A percentile compares a stretch with the other conserved stretches of the same genome.
Evolutionary conservation across 345 rosid species (phyloP).

Genomic region (Ricinus communis): DNA sequence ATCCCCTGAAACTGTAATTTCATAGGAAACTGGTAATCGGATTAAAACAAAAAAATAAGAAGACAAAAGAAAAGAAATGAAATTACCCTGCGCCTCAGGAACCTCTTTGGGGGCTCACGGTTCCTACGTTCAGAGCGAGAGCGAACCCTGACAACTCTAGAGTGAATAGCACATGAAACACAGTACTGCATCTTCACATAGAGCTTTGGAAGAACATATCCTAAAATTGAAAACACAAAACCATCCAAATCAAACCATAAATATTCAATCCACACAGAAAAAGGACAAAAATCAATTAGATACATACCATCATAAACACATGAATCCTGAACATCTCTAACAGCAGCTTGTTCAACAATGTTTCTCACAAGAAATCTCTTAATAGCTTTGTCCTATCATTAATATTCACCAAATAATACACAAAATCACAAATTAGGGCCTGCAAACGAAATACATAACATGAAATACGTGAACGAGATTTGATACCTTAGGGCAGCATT

Average conservation of each 20-base stretch:
- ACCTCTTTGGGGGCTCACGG: conserved; percentile 86
- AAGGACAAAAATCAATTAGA: not conserved
- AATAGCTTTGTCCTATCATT: conserved; percentile 65
- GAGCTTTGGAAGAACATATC: conserved; percentile 69
- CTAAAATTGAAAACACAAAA: conserved; percentile 28
- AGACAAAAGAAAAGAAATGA: not conserved
- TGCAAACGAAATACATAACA: not conserved
- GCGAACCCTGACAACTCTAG: conserved; percentile 92
- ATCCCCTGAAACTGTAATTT: not conserved
- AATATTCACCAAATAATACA: not conserved
- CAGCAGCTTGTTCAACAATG: conserved; percentile 89
- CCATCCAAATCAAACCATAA: not conserved
- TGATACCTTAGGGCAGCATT: conserved; percentile 81
- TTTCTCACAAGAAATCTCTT: conserved; percentile 91
- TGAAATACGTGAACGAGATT: not conserved
- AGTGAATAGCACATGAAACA: conserved; percentile 94
- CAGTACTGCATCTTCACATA: conserved; percentile 93
- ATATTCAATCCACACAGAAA: not conserved
- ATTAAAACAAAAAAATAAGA: not conserved
- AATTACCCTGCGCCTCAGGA: conserved; percentile 75
- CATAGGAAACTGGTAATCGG: not conserved
- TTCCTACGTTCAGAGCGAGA: conserved; percentile 69
- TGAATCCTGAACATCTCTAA: conserved; percentile 87
- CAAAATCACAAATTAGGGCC: not conserved
- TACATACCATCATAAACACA: conserved; percentile 69